Evolutionary conservation across 805 yeast species (phyloP), one percentile per base, ranked within the genome.

Genomic region (Metschnikowia lochheadii): DNA sequence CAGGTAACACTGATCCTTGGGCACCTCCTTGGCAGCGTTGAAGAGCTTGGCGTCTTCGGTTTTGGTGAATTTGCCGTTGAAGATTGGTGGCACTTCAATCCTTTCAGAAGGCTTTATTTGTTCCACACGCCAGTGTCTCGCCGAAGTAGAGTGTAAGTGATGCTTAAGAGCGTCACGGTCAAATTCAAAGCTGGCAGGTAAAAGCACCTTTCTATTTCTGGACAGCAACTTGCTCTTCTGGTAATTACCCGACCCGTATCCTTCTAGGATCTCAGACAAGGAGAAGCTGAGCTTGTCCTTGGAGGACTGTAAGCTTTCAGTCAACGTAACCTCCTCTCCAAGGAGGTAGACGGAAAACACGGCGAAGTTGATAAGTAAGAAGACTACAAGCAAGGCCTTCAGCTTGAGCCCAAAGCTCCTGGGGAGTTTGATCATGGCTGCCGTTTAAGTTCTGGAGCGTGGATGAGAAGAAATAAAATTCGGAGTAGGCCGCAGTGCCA

Each of bases 151-250:
- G 7, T 34, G 20, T 20, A 52, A 41, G 34, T 49, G 49, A 14
- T 44, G 31, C 6, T 38, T 18, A 17, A 52, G 44, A 3, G 45
- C 48, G 7, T 20, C 29, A 11, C 15, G 33, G 8, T 49, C 41
- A 33, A 52, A 40, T 3, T 47, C 18, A 44, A 49, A 47, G 15
- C 51, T 49, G 1, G 51, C 51, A 13, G 56, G 56, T 15, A 52
- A 45, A 18, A 52, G 50, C 6, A 52, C 53, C 23, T 40, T 44
- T 4, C 38, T 40, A 33, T 44, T 36, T 32, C 44, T 40, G 29
- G 49, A 40, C 41, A 45, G 48, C 7, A n/a, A 3, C 15, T 38
- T 23, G 13, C 33, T 33, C 23, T 44, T 35, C 21, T 29, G 23
- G 26, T 6, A 44, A 5, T 34, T 34, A 0, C 46, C 46, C 13